These are phyloP conservation scores for Naganishia onofrii DNA, from an alignment of 768 basidiomycete genomes.

Conservation along the genomic window DNA sequence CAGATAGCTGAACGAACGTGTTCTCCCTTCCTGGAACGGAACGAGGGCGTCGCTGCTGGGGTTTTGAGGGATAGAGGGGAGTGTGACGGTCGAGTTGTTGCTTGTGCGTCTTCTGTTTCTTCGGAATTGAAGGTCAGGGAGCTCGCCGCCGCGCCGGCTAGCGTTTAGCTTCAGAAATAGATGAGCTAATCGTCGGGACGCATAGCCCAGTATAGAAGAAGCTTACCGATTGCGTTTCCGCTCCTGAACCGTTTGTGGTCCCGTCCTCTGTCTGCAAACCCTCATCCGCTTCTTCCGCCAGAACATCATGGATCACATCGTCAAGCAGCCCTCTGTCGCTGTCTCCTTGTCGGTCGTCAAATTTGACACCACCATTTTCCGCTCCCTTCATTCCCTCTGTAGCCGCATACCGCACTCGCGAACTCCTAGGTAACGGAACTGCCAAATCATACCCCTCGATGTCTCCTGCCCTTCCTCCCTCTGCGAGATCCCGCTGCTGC, in stretches of 20 bases:
- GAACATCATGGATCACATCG: no score
- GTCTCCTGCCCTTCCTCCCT: background rate
- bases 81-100: conserved; percentile 2
- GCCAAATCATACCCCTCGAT: conserved; percentile 23
- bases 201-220: no score
- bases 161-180: background rate
- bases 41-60: background rate
- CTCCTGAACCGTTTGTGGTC: no score
- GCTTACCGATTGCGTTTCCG: no score
- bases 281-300: no score
- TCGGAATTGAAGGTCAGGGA: conserved; percentile 7
- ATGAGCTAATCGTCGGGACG: no score
- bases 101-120: conserved; percentile 4
- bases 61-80: background rate
- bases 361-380: background rate
- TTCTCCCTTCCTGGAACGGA: background rate
- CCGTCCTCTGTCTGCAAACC: no score
- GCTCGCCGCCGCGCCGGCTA: background rate
- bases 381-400: background rate
- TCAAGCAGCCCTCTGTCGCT: no score
- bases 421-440: background rate
- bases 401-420: background rate
- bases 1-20: background rate
- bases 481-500: background rate
- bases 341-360: no score